Conservation (phyloP, 495 filamentous ascomycete genomes). For the Aspergillus saccharolyticus region DNA sequence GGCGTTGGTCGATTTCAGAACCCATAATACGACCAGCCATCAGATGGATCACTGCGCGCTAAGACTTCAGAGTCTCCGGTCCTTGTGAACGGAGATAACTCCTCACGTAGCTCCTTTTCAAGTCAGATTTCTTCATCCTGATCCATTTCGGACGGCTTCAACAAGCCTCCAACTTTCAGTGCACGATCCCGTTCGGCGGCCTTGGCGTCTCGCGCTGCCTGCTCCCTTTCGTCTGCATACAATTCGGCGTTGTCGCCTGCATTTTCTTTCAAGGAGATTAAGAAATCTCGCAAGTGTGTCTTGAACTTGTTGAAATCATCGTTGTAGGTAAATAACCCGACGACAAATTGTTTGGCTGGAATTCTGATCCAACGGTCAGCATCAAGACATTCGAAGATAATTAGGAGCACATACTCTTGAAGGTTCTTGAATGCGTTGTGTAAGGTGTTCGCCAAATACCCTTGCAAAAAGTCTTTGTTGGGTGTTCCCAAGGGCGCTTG, state of each 20-base stretch:
- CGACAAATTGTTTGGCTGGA: slow-evolving; percentile 85
- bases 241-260: slow-evolving; percentile 77
- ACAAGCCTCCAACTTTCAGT: slow-evolving; percentile 85
- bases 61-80: slow-evolving; percentile 9
- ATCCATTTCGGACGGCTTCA: slow-evolving; percentile 91
- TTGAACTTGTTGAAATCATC: slow-evolving; percentile 85
- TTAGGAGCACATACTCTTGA: slow-evolving; percentile 61
- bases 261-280: slow-evolving; percentile 96
- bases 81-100: slow-evolving; percentile 34
- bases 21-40: slow-evolving; percentile 41
- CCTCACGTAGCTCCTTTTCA: slow-evolving; percentile 57
- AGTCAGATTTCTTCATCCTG: slow-evolving; percentile 92
- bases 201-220: slow-evolving; percentile 70
- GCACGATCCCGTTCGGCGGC: slow-evolving; percentile 78
- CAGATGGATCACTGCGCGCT: slow-evolving; percentile 24
- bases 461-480: slow-evolving; percentile 84
- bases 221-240: slow-evolving; percentile 91
- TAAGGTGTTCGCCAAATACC: slow-evolving; percentile 80
- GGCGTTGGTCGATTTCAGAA: slow-evolving; percentile 18
- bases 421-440: slow-evolving; percentile 91
- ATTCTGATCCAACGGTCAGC: slow-evolving; percentile 50
- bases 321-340: slow-evolving; percentile 77
- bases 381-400: not conserved
- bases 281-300: slow-evolving; percentile 88
- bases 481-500: slow-evolving; percentile 77